Base-by-base conservation (phyloP, 495 filamentous ascomycete genomes). In the Pseudotulostoma volvatum region DNA sequence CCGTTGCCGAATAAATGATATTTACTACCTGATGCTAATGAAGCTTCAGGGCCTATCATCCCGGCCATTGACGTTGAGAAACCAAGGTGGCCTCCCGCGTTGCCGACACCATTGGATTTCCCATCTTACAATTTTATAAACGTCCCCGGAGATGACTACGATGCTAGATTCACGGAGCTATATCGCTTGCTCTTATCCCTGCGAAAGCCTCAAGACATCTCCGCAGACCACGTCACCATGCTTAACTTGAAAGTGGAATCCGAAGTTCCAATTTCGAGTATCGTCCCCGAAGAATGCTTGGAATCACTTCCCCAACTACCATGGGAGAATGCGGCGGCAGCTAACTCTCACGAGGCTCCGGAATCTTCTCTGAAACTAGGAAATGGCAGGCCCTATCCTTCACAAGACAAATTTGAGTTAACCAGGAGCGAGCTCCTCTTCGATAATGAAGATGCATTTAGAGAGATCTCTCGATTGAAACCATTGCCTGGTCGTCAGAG, bases 401-500 rank as follows among this genome's bases (percentile, higher is more conserved):
- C 57, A 8, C 62, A 60, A 32, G 59, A 64, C 20, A 61, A 63
- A 18, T 76, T 66, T 44, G 64, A 70, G 18, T 30, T 50, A 14
- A 51, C 67, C n/a, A 46, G 55, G 3, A 58, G 49, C 14, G 76
- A 80, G 44, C 48, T 79, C 11, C 41, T 57, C 11, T 44, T 69
- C 9, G 60, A 70, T n/a, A 76, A 77, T 37, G 66, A 73, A 34
- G 67, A 67, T 46, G 68, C 63, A 1, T 80, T 72, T 45, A 50
- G 66, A 3, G 65, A 64, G 38, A 55, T 76, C 17, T 48, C 56
- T 25, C 57, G 73, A 3, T 48, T 63, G 16, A 50, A 56, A 1
- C 58, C 57, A 9, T 54, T 52, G 3, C 51, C 59, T 15, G 66
- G 66, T 1, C 59, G 57, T 2, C 45, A 52, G 33, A 52, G 63